Conservation (phyloP, 2,329 filamentous ascomycete genomes). For the Geosmithia putterillii region DNA sequence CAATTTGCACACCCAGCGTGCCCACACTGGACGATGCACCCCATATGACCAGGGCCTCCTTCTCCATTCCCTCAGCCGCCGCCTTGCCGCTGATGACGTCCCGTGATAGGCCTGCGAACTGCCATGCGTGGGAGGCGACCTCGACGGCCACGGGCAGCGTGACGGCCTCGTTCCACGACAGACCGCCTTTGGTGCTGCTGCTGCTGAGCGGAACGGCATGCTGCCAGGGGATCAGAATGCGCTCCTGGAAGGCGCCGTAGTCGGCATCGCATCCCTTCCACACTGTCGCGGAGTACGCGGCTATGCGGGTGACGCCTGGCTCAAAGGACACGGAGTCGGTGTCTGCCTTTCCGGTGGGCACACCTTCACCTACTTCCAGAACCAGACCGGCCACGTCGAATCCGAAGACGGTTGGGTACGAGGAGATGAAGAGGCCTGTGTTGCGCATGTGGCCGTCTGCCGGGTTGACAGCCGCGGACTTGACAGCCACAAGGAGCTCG, state of each 20-base stretch:
- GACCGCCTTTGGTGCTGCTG: neutral
- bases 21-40: constrained; percentile 32
- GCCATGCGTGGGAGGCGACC: constrained; percentile 24
- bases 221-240: constrained; percentile 26
- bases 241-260: constrained; percentile 33
- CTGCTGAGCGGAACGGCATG: constrained; percentile 22
- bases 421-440: constrained; percentile 23
- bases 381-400: constrained; percentile 31
- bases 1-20: constrained; percentile 28
- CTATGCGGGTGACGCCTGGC: constrained; percentile 21
- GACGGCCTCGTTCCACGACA: constrained; percentile 27
- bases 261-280: constrained; percentile 30
- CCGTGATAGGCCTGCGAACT: constrained; percentile 19
- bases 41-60: constrained; percentile 26
- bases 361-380: constrained; percentile 23
- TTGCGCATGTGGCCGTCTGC: constrained; percentile 29
- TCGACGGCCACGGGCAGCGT: constrained; percentile 23
- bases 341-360: constrained; percentile 11
- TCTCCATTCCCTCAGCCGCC: neutral
- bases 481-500: constrained; percentile 33
- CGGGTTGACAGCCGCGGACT: constrained; percentile 35
- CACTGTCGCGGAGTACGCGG: constrained; percentile 21
- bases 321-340: constrained; percentile 10
- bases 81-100: neutral
- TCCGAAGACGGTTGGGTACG: constrained; percentile 27